Percentiles rank a stretch among this genome's conserved stretches.
phyloP scores from a whole-genome alignment of 352 stramenopile species.

The Phytophthora melonis region DNA sequence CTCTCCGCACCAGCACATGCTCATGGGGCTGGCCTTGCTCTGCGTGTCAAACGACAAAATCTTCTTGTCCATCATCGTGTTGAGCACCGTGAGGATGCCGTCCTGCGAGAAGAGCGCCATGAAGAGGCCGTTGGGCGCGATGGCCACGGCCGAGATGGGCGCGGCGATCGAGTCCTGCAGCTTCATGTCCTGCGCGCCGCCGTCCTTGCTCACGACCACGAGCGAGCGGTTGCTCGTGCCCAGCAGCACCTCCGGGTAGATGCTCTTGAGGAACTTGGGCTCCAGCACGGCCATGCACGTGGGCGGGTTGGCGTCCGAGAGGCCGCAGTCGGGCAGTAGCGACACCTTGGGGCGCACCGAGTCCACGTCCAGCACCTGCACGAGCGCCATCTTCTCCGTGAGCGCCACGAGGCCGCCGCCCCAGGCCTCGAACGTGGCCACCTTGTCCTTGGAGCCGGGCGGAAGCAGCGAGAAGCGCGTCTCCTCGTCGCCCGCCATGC shows the following conservation, averaged over 20 bases:
- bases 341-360: constrained; percentile 83
- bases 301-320: constrained; percentile 77
- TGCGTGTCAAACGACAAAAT: constrained; percentile 90
- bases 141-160: constrained; percentile 93
- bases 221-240: constrained; percentile 93
- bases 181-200: constrained; percentile 78
- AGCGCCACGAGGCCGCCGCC: constrained; percentile 79
- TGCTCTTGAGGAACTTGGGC: constrained; percentile 90
- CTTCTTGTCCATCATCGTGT: constrained; percentile 97
- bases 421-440: constrained; percentile 84
- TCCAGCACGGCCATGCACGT: constrained; percentile 94
- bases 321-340: constrained; percentile 73
- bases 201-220: constrained; percentile 82
- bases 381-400: constrained; percentile 84
- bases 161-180: constrained; percentile 85
- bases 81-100: constrained; percentile 95
- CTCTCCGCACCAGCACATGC: constrained; percentile 92
- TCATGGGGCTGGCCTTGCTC: constrained; percentile 75
- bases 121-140: constrained; percentile 96
- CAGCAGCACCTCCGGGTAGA: constrained; percentile 94
- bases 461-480: constrained; percentile 78
- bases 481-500: constrained; percentile 75
- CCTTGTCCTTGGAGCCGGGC: constrained; percentile 71
- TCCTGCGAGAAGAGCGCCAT: constrained; percentile 96
- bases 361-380: constrained; percentile 84